phyloP scores from a whole-genome alignment of 345 rosid species.

The Syzygium aqueum region DNA sequence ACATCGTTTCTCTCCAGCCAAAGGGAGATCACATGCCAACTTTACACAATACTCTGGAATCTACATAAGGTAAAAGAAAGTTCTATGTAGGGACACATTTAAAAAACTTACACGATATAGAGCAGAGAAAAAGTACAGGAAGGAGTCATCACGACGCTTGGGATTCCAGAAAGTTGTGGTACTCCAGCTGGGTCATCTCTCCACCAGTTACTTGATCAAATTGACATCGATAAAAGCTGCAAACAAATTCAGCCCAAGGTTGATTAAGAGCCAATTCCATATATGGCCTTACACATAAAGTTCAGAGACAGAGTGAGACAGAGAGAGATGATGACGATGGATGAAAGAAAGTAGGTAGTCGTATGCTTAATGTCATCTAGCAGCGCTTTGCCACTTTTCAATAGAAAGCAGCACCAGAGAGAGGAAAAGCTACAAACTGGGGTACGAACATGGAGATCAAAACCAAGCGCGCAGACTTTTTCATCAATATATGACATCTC shows the following conservation, averaged over 20 bases:
- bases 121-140: background rate
- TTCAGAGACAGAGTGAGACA: background rate
- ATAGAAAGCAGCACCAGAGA: background rate
- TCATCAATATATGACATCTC: background rate
- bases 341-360: background rate
- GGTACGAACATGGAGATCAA: background rate
- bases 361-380: background rate
- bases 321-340: background rate
- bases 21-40: background rate
- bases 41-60: background rate
- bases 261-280: background rate
- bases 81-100: background rate
- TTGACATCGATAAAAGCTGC: conserved; percentile 87
- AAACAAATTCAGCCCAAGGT: conserved; percentile 2
- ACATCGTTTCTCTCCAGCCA: background rate
- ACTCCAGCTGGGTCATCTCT: conserved; percentile 84
- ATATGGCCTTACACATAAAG: background rate
- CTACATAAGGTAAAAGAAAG: background rate
- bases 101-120: background rate
- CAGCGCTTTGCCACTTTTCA: background rate
- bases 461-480: background rate
- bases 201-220: conserved; percentile 89
- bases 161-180: conserved; percentile 77
- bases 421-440: background rate
- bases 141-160: conserved; percentile 21